These are phyloP conservation scores for Metschnikowia cubensis DNA, from an alignment of 805 yeast species.

Conservation along the genomic window DNA sequence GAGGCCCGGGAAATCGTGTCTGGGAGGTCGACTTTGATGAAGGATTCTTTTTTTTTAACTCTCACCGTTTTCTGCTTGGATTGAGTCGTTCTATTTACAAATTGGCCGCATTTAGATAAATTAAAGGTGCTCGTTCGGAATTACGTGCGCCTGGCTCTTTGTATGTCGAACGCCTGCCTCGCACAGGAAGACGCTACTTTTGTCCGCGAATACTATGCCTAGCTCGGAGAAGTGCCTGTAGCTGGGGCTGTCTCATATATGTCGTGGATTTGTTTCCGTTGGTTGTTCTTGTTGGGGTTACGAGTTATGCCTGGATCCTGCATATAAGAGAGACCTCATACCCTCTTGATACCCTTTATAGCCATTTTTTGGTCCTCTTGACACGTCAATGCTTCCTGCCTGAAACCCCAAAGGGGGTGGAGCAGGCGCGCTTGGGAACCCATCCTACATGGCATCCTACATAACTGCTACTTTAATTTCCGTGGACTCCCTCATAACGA, in stretches of 20 bases:
- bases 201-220: neutral
- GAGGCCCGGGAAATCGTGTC: neutral
- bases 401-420: neutral
- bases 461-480: too few species aligned
- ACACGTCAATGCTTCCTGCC: neutral
- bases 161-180: neutral
- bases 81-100: slow-evolving; percentile 4
- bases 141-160: slow-evolving; percentile 1
- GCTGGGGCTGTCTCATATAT: neutral
- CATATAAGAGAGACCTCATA: too few species aligned
- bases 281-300: too few species aligned
- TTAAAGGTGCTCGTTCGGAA: neutral
- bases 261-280: neutral
- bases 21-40: neutral
- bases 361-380: too few species aligned
- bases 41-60: neutral
- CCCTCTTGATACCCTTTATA: too few species aligned
- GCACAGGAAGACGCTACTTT: neutral
- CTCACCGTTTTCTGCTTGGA: slow-evolving; percentile 1
- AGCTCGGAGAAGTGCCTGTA: neutral
- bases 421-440: neutral
- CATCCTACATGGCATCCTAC: too few species aligned
- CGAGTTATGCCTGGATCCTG: too few species aligned
- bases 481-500: neutral
- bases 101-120: slow-evolving; percentile 2